Percentiles rank a stretch among this genome's conserved stretches.
Evolutionary conservation across 306 rosid species (phyloP).

Genomic region (Corylus avellana): DNA sequence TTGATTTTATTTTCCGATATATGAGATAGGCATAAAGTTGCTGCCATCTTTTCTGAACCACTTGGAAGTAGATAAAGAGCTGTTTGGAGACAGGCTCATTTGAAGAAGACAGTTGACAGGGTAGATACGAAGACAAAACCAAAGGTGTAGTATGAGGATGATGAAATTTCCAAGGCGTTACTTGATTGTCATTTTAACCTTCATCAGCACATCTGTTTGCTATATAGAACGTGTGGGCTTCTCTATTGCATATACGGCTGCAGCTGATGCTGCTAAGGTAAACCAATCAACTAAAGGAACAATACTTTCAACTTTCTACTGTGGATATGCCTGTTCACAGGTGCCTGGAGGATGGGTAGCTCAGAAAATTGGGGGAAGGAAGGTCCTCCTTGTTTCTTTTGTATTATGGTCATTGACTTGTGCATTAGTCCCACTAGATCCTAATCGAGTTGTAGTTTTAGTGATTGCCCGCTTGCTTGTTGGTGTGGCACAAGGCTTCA

Average conservation of each 20-base stretch:
- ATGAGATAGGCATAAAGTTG: background rate
- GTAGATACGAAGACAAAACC: background rate
- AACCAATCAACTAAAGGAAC: slow-evolving; percentile 85
- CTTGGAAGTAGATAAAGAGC: background rate
- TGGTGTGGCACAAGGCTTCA: slow-evolving; percentile 93
- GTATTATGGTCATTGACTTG: slow-evolving; percentile 84
- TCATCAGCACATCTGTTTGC: slow-evolving; percentile 87
- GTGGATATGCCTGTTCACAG: slow-evolving; percentile 95
- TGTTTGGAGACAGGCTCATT: background rate
- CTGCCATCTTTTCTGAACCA: slow-evolving; percentile 5
- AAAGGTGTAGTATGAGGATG: slow-evolving; percentile 38
- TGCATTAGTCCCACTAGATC: slow-evolving; percentile 79
- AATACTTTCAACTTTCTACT: slow-evolving; percentile 86
- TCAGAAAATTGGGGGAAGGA: slow-evolving; percentile 84
- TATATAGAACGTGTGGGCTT: slow-evolving; percentile 93
- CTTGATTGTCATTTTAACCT: slow-evolving; percentile 79
- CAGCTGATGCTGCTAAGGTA: slow-evolving; percentile 74
- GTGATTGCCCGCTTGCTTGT: slow-evolving; percentile 87
- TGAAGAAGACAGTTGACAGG: background rate
- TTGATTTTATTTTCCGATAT: background rate
- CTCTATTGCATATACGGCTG: slow-evolving; percentile 88
- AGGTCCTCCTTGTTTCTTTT: slow-evolving; percentile 80
- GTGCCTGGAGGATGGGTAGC: slow-evolving; percentile 98
- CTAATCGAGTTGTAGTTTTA: slow-evolving; percentile 51
- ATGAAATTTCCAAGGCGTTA: slow-evolving; percentile 66